Base-by-base conservation (phyloP, 228 moss, liverwort and hornwort genomes). In the Sphagnum fallax region DNA sequence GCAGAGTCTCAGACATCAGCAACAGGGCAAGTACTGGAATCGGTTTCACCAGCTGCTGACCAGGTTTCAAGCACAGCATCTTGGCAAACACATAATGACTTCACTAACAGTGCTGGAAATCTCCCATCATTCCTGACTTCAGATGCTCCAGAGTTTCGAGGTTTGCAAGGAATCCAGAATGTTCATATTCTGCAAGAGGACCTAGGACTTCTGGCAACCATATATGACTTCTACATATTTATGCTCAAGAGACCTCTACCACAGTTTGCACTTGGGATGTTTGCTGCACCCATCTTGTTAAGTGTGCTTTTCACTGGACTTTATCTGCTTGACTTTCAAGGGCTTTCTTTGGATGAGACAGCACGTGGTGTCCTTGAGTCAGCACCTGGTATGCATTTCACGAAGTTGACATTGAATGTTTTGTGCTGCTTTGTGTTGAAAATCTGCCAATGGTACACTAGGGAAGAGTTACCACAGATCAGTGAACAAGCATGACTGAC, bases 181-280 rank as follows among this genome's bases (percentile, higher is more conserved):
- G 87, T 89, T 65, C 65, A 78, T 0, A 67, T 88, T 18, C 53
- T 78, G 75, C 92, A 92, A 71, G 83, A 87, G 55, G 79, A 78
- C 53, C 62, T 72, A 48, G 89, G 92, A 57, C 69, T 89, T 55
- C 65, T 89, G 47, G 52, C 73, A n/a, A 52, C 67, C 15, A 80
- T 89, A 18, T 85, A 92, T 58, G 85, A 89, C 67, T 80, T 89
- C 53, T 89, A 92, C 50, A 76, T 80, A 7, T 92, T 79, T 61
- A 92, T 92, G 92, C 72, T 92, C 52, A 89, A 89, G 77, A 87
- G 87, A 67, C 87, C 92, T 52, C 64, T 87, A 49, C 87, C 87
- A 32, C 71, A 89, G 58, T 92, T 89, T 64, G 80, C 89, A 4
- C 73, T 64, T 11, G 92, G 87, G 48, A 92, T 92, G 92, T 89